These are phyloP conservation scores for Stentor roeselii DNA, from an alignment of 73 alveolate species.

Conservation along the genomic window DNA sequence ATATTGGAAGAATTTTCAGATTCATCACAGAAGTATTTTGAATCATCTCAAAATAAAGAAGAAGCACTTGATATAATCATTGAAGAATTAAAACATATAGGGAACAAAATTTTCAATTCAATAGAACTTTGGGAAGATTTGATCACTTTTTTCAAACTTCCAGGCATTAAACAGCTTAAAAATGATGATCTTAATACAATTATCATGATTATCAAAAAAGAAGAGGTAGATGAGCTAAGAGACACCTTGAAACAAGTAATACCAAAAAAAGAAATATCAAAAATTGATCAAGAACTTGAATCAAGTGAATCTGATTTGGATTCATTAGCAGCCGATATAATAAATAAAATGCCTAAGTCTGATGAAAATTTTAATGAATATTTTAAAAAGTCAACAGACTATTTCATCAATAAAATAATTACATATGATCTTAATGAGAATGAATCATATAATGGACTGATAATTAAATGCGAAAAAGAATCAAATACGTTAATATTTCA, in stretches of 20 bases:
- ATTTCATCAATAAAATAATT: too few species aligned
- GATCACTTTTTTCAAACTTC: not conserved
- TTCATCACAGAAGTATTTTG: too few species aligned
- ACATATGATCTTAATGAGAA: not conserved
- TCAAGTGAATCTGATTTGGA: not conserved
- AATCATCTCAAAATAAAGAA: too few species aligned
- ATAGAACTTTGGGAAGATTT: not conserved
- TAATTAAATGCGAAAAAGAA: too few species aligned
- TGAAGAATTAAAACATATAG: too few species aligned
- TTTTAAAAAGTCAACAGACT: not conserved
- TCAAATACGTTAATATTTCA: not conserved
- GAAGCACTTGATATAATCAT: too few species aligned
- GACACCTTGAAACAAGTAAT: not conserved
- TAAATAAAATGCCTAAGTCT: not conserved
- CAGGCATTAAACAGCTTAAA: too few species aligned
- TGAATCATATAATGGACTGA: not conserved
- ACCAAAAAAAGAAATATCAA: not conserved
- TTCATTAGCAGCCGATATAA: not conserved
- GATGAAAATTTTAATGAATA: not conserved
- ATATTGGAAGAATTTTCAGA: too few species aligned
- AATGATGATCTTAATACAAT: not conserved
- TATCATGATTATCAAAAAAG: too few species aligned
- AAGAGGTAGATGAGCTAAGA: not conserved
- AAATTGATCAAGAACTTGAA: not conserved
- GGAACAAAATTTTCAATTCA: too few species aligned